phyloP scores from a whole-genome alignment of 148 eudicot genomes.

The Arbutus unedo region DNA sequence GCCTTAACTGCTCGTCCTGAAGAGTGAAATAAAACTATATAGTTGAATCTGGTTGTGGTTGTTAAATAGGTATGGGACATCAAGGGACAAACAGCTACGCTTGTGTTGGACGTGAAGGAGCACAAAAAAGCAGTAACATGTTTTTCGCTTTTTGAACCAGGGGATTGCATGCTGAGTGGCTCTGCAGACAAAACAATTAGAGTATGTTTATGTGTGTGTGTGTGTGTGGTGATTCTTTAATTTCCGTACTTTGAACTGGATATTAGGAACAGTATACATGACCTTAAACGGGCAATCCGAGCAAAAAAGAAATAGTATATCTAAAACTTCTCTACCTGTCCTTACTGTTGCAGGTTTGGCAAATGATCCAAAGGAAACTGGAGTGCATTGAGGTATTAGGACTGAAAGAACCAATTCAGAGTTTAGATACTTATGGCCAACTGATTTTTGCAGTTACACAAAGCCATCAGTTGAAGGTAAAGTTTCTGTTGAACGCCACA shows the following conservation, averaged over 20 bases:
- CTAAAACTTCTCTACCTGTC: constrained; percentile 7
- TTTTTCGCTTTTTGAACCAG: constrained; percentile 48
- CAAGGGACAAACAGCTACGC: constrained; percentile 42
- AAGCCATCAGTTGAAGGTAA: constrained; percentile 47
- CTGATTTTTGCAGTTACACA: constrained; percentile 41
- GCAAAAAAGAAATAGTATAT: neutral
- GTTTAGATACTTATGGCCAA: constrained; percentile 39
- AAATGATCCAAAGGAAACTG: constrained; percentile 37
- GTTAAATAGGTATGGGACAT: constrained; percentile 46
- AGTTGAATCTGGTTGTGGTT: neutral
- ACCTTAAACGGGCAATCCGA: neutral
- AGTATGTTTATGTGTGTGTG: constrained; percentile 22
- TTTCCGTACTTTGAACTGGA: neutral
- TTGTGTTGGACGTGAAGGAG: constrained; percentile 34
- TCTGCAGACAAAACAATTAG: constrained; percentile 59
- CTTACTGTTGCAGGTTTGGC: constrained; percentile 41
- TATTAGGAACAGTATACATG: neutral
- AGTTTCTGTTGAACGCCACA: neutral
- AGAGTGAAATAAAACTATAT: neutral
- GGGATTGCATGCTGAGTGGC: constrained; percentile 49
- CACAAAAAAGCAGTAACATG: constrained; percentile 59
- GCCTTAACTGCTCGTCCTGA: constrained; percentile 8
- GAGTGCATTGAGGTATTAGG: constrained; percentile 46
- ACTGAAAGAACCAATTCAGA: constrained; percentile 40
- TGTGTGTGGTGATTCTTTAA: neutral